Base-by-base conservation (phyloP, 148 eudicot species). In the Limonium bicolor region DNA sequence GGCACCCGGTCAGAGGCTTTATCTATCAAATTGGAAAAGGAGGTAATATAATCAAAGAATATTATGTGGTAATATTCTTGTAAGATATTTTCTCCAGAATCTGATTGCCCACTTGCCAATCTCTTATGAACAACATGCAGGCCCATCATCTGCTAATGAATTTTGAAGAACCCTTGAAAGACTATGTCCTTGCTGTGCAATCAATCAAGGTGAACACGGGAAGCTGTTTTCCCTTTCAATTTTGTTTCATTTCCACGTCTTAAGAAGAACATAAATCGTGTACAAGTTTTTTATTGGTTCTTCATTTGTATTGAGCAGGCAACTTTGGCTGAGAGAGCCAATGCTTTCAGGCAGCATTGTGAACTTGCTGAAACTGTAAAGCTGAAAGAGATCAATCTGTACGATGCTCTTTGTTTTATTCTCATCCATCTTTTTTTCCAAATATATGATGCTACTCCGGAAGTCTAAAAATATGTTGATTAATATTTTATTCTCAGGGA, bases 131-230 rank as follows among this genome's bases (percentile, higher is more conserved):
- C n/a, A 28, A 44, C 17, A 3, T 69, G 64, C 60, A 88, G 96
- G 94, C 96, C 12, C 74, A 88, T 46, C 63, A 83, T 65, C 72
- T 88, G 43, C 48, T 88, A 54, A 83, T 90, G 95, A 80, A 77
- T 52, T 90, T 90, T 56, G 97, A 84, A 75, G 97, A 90, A 62
- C 97, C 97, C 20, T 58, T 90, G 65, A 90, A 90, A 62, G 95
- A 84, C 62, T 90, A 80, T 73, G 93, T 90, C 27, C 93, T 86
- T 34, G 87, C 85, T 41, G 94, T 90, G 70, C 97, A 90, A 45
- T 90, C 97, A 46, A 84, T 90, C 40, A 90, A 90, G 88, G 97
- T 78, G 23, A 50, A 54, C 33, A n/a, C n/a, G n/a, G n/a, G n/a
- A n/a, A n/a, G n/a, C n/a, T n/a, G n/a, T n/a, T n/a, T n/a, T n/a